Evolutionary conservation across 2,329 filamentous ascomycete species (phyloP), one percentile per base, ranked within the genome.

Genomic region (Stachybotrys chartarum): DNA sequence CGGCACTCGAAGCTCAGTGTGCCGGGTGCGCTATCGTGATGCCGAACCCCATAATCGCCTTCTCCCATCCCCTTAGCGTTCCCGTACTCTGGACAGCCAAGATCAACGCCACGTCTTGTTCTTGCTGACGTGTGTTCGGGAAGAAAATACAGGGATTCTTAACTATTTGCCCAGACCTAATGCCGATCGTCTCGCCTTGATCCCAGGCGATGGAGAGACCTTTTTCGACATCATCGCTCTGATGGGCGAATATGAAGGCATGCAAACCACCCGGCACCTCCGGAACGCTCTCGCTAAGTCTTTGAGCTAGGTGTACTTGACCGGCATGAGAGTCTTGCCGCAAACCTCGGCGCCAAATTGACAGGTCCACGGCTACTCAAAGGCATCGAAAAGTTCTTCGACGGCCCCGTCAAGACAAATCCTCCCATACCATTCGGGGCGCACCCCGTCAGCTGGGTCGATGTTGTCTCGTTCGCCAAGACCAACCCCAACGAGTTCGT

Each of bases 361-460:
- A 83, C 91, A 1, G 90, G 88, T 0, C 90, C 90, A 30, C 90
- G 92, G 53, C 75, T 96, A 59, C 83, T 96, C 64, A 91, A 91
- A 71, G 87, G 90, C 47, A 91, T 96, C 68, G 91, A 96, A 69
- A 83, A 88, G 54, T 79, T 93, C 55, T 96, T 96, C 65, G 90
- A 95, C 60, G 88, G 88, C 0, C 85, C 88, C 24, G 91, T 92
- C 58, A 84, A 67, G 54, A 77, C 72, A 10, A 74, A 62, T 54
- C 73, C 68, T 52, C 56, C 79, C 78, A 63, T 88, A 81, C 70
- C 84, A 72, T 65, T 82, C 79, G 73, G 79, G 35, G 81, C 79
- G 5, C 45, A 47, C n/a, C 79, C 78, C 6, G 81, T 94, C 55
- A 87, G 85, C 12, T 96, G 91, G 91, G 77, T 94, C 45, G 91